Percentiles rank a stretch among this genome's conserved stretches.
These are phyloP conservation scores for Fusarium sp. DNA, from an alignment of 2,329 filamentous ascomycete species.

Conservation along the genomic window DNA sequence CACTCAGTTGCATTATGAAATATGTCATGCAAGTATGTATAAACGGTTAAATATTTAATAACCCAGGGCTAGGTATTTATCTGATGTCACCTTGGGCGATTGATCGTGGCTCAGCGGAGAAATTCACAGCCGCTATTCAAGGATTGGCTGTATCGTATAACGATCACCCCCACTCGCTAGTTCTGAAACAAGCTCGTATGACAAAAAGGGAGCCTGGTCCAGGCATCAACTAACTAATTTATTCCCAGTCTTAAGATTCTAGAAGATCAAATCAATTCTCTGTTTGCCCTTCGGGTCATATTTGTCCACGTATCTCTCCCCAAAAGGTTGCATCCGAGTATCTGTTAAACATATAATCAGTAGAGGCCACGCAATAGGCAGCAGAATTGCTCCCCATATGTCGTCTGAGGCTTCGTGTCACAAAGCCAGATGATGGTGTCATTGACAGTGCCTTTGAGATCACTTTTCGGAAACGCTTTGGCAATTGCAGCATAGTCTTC, in stretches of 20 bases:
- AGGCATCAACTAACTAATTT: neutral
- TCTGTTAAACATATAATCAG: neutral
- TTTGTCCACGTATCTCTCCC: slow-evolving; percentile 1
- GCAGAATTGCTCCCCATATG: neutral
- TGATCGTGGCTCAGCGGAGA: neutral
- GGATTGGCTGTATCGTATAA: neutral
- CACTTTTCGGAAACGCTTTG: neutral
- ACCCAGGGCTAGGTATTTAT: neutral
- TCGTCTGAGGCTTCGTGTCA: slow-evolving; percentile 6
- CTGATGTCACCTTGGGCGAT: neutral
- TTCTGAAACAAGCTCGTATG: neutral
- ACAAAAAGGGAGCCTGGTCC: neutral
- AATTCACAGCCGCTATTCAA: neutral
- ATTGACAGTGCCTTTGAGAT: slow-evolving; percentile 1
- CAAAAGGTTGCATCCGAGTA: slow-evolving; percentile 22
- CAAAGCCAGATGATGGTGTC: slow-evolving; percentile 15
- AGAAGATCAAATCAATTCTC: neutral
- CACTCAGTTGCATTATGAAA: neutral
- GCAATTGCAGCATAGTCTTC: neutral
- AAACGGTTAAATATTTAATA: neutral
- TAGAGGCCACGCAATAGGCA: neutral
- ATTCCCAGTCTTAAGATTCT: neutral
- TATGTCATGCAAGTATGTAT: neutral
- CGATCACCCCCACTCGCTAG: neutral
- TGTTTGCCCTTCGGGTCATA: neutral